Conservation (phyloP, 495 filamentous ascomycete species). For the Penicillium nucicola region DNA sequence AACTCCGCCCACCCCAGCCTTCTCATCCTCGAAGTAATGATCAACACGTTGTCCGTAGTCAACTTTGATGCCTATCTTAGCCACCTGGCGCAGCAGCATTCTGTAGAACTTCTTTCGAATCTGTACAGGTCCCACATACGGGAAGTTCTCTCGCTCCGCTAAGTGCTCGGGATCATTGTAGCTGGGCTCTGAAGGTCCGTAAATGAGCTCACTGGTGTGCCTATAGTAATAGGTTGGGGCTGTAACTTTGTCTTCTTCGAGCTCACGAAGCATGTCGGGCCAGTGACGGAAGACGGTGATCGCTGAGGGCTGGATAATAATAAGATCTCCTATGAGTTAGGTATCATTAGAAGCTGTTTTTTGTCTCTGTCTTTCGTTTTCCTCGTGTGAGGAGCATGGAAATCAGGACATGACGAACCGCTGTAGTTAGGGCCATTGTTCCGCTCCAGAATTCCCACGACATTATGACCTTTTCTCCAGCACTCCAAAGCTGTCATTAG, state of each 20-base stretch:
- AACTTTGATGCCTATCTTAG: slow-evolving; percentile 45
- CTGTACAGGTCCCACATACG: slow-evolving; percentile 31
- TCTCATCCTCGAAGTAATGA: slow-evolving; percentile 47
- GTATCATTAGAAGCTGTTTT: background rate
- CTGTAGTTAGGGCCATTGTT: slow-evolving; percentile 32
- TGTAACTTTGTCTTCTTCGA: background rate
- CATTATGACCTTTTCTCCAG: slow-evolving; percentile 56
- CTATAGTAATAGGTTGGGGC: too few species aligned
- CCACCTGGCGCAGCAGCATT: slow-evolving; percentile 53
- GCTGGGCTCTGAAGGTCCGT: too few species aligned
- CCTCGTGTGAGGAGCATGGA: too few species aligned
- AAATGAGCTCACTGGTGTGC: too few species aligned
- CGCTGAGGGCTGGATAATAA: background rate
- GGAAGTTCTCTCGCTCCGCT: slow-evolving; percentile 21
- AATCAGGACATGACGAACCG: slow-evolving; percentile 20
- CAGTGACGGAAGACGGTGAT: background rate
- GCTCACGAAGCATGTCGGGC: background rate
- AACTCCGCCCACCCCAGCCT: slow-evolving; percentile 35
- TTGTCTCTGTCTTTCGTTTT: too few species aligned
- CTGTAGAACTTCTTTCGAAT: slow-evolving; percentile 52
- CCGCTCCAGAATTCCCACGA: slow-evolving; percentile 30
- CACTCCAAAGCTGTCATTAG: slow-evolving; percentile 59
- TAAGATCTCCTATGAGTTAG: background rate
- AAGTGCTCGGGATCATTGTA: slow-evolving; percentile 38
- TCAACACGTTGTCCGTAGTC: slow-evolving; percentile 48